Evolutionary conservation across 768 basidiomycete genomes (phyloP), one percentile per base, ranked within the genome.

Genomic region (Phallus indusiatus): DNA sequence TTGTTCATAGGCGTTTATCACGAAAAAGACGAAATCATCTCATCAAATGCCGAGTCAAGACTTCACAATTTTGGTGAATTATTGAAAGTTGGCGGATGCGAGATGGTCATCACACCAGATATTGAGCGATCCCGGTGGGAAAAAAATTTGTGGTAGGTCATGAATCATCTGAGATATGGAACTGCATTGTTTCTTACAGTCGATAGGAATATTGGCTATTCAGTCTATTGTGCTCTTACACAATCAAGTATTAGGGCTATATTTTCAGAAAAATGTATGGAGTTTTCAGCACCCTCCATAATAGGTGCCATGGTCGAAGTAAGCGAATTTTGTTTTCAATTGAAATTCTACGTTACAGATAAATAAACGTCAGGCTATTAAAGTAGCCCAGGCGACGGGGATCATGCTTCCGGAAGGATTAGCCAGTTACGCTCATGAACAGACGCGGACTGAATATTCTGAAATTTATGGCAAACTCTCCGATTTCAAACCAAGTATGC

Each of bases 401-500:
- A 47, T 64, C n/a, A 34, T 55, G 10, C 64, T 73, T 11, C 59
- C 67, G 1, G 69, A 70, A 20, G 37, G 47, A 1, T 70, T 68
- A 0, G 61, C 66, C 14, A 60, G 66, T 2, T 59, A 62, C 11
- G 66, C 70, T 48, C 59, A 71, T 34, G 55, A 66, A 14, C 28
- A 47, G 5, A 53, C 65, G 12, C 20, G 61, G 14, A 17, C 8
- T n/a, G 49, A 33, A 18, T 22, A 58, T 22, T 47, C 56, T 11
- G 49, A 61, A 20, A 21, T 24, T 16, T 61, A 63, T 42, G 54
- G 61, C 10, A 57, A 60, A 52, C 63, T 67, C 7, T 22, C 28
- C 4, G 50, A 64, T 1, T 73, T 71, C 66, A 68, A 69, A 55
- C 73, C 73, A 1, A 71, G 69, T 1, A 74, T 73, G 73, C 66